Conservation (phyloP, 177 flowering plant genomes). For the Tripterygium wilfordii region DNA sequence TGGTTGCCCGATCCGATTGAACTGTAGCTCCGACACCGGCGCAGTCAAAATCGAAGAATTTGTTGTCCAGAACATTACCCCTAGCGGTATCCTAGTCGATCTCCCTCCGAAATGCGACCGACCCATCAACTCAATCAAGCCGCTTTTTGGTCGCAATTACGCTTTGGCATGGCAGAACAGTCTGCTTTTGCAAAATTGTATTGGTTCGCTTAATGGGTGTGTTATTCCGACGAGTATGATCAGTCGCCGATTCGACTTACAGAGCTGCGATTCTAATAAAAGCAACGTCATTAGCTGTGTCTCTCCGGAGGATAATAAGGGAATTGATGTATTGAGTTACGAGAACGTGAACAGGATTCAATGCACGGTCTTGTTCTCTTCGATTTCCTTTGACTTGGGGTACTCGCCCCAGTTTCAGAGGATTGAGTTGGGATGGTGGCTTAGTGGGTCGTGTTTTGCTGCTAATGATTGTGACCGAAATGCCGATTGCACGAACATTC, state of each 20-base stretch:
- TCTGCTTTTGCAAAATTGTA: conserved; percentile 42
- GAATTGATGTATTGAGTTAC: conserved; percentile 18
- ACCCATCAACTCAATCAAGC: background rate
- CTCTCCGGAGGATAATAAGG: conserved; percentile 5
- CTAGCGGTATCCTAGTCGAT: conserved; percentile 14
- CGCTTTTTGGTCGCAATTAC: conserved; percentile 23
- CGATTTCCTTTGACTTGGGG: conserved; percentile 30
- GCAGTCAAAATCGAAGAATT: conserved; percentile 21
- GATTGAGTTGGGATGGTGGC: conserved; percentile 73
- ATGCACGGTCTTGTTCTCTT: conserved; percentile 43
- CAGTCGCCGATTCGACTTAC: background rate
- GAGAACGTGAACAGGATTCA: conserved; percentile 12
- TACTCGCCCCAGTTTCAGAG: conserved; percentile 39
- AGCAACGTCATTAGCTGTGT: conserved; percentile 34
- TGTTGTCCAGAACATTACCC: conserved; percentile 26
- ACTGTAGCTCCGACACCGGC: conserved; percentile 9
- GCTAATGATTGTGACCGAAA: conserved; percentile 21
- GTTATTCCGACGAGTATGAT: conserved; percentile 17
- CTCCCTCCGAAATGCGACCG: conserved; percentile 36
- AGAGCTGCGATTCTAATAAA: conserved; percentile 13
- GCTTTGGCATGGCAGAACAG: conserved; percentile 26
- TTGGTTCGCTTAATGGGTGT: conserved; percentile 14
- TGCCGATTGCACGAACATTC: conserved; percentile 31
- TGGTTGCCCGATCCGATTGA: conserved; percentile 23
- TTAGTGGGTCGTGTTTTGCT: conserved; percentile 29